Conservation (phyloP, 2,329 filamentous ascomycete species). For the Ambrosiella xylebori region DNA sequence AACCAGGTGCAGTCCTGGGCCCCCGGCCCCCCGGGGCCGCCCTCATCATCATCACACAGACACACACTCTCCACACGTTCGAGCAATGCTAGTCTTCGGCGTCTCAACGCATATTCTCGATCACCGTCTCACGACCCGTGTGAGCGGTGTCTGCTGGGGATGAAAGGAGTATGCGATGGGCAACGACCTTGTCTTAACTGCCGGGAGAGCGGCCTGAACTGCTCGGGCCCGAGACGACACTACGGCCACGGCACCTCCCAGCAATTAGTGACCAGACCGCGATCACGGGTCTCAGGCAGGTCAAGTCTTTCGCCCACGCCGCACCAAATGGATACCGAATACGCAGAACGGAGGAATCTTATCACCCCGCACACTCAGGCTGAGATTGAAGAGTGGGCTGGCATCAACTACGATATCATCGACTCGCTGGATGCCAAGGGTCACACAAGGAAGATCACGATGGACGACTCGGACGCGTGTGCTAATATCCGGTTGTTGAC, state of each 20-base stretch:
- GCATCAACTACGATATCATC: neutral
- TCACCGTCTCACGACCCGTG: too few species aligned
- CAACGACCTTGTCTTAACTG: conserved; percentile 1
- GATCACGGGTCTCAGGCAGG: neutral
- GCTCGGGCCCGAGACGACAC: neutral
- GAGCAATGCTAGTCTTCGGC: neutral
- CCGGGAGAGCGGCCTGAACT: neutral
- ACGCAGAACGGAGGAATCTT: neutral
- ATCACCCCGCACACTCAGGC: neutral
- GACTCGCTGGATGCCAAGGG: neutral
- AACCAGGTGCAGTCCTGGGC: neutral
- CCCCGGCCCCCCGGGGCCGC: neutral
- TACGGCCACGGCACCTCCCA: neutral
- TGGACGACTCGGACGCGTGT: too few species aligned
- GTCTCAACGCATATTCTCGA: neutral
- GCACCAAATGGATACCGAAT: neutral
- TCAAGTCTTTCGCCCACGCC: neutral
- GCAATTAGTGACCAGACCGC: neutral
- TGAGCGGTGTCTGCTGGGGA: too few species aligned
- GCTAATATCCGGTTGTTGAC: too few species aligned
- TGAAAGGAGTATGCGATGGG: neutral
- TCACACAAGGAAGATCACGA: too few species aligned
- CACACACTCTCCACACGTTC: neutral
- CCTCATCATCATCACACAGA: neutral
- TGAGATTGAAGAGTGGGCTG: neutral